Conservation (phyloP, 2,329 filamentous ascomycete genomes). For the Diaporthe capsici region DNA sequence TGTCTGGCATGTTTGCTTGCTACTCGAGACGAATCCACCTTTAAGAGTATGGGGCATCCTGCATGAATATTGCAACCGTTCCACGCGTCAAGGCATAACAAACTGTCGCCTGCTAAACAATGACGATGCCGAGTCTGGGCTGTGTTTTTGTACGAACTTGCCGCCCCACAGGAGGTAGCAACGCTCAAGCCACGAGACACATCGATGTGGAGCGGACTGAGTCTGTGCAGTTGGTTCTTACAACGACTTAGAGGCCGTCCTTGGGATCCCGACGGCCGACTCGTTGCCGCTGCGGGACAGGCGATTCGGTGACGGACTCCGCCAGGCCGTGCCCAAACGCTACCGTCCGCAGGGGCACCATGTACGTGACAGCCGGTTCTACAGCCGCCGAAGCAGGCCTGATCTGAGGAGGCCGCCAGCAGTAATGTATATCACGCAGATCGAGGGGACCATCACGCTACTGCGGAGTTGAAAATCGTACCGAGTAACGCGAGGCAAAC, state of each 20-base stretch:
- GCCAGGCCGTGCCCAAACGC: not conserved
- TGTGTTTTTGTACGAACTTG: not conserved
- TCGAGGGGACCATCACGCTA: not conserved
- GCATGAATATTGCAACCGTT: slow-evolving; percentile 23
- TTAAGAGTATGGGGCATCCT: not conserved
- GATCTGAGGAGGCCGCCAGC: not conserved
- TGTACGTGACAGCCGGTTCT: not conserved
- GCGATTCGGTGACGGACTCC: not conserved
- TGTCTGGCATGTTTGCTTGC: no score
- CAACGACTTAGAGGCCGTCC: not conserved
- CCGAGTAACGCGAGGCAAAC: not conserved
- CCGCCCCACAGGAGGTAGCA: not conserved
- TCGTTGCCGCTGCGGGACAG: not conserved
- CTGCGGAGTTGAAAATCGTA: not conserved
- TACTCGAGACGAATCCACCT: not conserved
- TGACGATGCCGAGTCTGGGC: slow-evolving; percentile 5
- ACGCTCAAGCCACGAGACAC: not conserved
- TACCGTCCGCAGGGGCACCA: not conserved
- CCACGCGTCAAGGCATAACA: slow-evolving; percentile 2
- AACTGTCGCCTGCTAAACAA: not conserved
- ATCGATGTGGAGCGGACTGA: not conserved
- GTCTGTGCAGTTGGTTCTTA: not conserved
- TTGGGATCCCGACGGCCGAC: not conserved
- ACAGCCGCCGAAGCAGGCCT: not conserved
- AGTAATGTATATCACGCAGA: not conserved